Evolutionary conservation across 768 basidiomycete species (phyloP), one percentile per base, ranked within the genome.

Genomic region (Naematelia encephala): DNA sequence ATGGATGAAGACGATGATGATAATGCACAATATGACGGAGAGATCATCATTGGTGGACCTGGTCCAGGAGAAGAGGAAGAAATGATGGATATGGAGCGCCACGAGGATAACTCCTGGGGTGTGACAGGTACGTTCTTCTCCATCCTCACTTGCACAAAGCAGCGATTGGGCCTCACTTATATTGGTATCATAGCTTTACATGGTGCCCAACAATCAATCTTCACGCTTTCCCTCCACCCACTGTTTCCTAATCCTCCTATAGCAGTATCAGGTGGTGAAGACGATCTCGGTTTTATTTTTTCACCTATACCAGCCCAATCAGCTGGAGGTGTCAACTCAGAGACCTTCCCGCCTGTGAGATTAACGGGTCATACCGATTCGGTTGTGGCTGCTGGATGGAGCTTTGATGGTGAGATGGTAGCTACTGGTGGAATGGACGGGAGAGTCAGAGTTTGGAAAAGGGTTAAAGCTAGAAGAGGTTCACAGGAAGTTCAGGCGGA

Each of bases 361-460:
- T 82, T 99, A 51, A 87, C 88, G 0, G 96, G 96, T 2, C 96
- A 99, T 77, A 85, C 86, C 5, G 96, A 99, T 74, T 92, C 90
- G 62, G 91, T 99, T 48, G 86, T 86, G 3, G 82, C 82, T 54
- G 82, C 83, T 2, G 86, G 82, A 21, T 99, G 89, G 83, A 94
- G 86, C 74, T 68, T 80, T 0, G 94, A 98, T 73, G 96, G 96
- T 1, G 88, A 96, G 78, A 83, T 96, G 83, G 82, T 93, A 57
- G 86, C 93, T 14, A 96, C 93, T 0, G 96, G 94, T 10, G 96
- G 96, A 0, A 98, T 99, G 96, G 96, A 99, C 70, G 96, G 96
- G 8, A 87, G 85, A 74, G 87, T 97, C 39, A 82, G 93, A 61
- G 80, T 99, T 61, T 99, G 96, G 96, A 80, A 87, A 72, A 81